Evolutionary conservation across 208 protist species (phyloP).

Genomic region (Endotrypanum monterogeii): DNA sequence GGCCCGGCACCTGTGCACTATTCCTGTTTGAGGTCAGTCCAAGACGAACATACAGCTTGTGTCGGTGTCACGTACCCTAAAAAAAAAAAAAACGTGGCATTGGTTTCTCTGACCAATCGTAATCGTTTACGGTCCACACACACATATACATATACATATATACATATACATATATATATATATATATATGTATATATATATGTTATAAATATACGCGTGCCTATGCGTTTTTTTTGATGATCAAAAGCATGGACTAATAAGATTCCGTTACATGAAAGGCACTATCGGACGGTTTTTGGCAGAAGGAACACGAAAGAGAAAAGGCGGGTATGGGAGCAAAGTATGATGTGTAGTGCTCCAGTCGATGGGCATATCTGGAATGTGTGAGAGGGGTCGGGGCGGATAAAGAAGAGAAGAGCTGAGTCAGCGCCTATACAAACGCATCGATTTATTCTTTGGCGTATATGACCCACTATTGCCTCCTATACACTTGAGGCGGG

Average conservation of each 20-base stretch:
- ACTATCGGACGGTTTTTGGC: not conserved
- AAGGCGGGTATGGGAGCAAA: not conserved
- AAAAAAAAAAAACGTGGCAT: too few relatives aligned
- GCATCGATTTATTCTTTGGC: too few relatives aligned
- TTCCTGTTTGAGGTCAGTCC: not conserved
- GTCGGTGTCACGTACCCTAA: too few relatives aligned
- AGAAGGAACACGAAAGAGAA: constrained; percentile 4
- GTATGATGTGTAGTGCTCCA: not conserved
- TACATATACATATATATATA: not conserved
- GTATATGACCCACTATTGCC: not conserved
- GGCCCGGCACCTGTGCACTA: too few relatives aligned
- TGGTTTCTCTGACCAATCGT: not conserved
- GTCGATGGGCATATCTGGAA: not conserved
- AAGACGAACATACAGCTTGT: too few relatives aligned
- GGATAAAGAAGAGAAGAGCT: not conserved
- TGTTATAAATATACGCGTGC: not conserved
- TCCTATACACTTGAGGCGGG: not conserved
- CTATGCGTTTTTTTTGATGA: not conserved
- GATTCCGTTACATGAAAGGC: not conserved
- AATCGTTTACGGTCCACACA: too few relatives aligned
- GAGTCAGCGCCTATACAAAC: not conserved
- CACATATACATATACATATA: not conserved
- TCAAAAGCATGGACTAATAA: not conserved
- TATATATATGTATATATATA: not conserved
- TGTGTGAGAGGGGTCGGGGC: not conserved